phyloP scores from a whole-genome alignment of 352 stramenopile genomes.

The Saprolegnia diclina region DNA sequence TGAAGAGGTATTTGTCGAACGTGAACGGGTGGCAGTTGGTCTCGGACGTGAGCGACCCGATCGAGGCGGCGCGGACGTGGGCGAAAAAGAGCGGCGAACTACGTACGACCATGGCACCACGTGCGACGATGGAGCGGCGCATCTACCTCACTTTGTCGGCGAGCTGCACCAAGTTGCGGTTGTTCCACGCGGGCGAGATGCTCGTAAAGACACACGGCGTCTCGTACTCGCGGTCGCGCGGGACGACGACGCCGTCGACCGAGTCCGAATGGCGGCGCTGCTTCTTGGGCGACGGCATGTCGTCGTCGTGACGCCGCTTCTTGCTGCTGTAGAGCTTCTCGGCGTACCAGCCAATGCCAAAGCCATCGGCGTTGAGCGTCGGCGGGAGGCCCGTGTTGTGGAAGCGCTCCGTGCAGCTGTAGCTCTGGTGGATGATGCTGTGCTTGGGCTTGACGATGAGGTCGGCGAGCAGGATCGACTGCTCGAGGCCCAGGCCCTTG shows the following conservation, averaged over 20 bases:
- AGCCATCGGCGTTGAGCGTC: conserved; percentile 38
- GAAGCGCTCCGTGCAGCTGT: conserved; percentile 32
- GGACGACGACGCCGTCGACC: conserved; percentile 25
- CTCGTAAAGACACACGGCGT: conserved; percentile 34
- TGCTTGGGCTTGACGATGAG: conserved; percentile 33
- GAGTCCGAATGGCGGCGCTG: conserved; percentile 18
- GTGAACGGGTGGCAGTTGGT: conserved; percentile 46
- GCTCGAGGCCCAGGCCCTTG: conserved; percentile 26
- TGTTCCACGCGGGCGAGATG: conserved; percentile 38
- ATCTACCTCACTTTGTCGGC: conserved; percentile 31
- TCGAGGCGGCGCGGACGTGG: conserved; percentile 44
- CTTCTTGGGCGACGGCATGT: conserved; percentile 23
- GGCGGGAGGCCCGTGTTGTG: conserved; percentile 28
- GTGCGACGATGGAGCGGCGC: conserved; percentile 33
- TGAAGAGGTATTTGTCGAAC: conserved; percentile 48
- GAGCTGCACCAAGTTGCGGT: conserved; percentile 36
- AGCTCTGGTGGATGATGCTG: conserved; percentile 40
- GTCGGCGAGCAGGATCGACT: conserved; percentile 31
- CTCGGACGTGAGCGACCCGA: conserved; percentile 34
- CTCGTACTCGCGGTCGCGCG: conserved; percentile 24
- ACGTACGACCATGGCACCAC: conserved; percentile 29
- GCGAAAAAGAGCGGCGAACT: conserved; percentile 35
- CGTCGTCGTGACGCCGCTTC: conserved; percentile 1
- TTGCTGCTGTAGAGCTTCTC: conserved; percentile 28
- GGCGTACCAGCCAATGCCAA: conserved; percentile 39